These are phyloP conservation scores for Poterioochromonas sp. DNA, from an alignment of 352 stramenopile genomes.

Conservation along the genomic window DNA sequence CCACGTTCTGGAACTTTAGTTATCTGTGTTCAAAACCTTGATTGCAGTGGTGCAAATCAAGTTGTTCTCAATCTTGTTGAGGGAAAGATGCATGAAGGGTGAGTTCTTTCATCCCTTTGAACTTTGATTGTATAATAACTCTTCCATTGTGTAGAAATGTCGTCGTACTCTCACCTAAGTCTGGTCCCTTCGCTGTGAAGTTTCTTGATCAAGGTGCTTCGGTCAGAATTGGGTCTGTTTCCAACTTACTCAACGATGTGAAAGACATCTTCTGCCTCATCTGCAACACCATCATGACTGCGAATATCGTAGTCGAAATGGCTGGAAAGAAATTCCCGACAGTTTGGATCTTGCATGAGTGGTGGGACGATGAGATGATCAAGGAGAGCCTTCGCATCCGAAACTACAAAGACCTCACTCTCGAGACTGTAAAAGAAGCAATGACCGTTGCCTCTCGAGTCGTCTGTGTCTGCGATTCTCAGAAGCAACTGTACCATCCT, in stretches of 20 bases:
- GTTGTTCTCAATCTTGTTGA: constrained; percentile 26
- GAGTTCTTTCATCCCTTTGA: neutral
- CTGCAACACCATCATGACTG: constrained; percentile 27
- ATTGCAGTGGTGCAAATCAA: constrained; percentile 34
- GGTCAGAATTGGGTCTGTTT: neutral
- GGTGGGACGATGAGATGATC: constrained; percentile 29
- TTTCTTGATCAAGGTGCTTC: constrained; percentile 18
- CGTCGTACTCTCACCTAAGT: constrained; percentile 25
- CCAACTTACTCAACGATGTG: neutral
- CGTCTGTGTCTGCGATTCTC: constrained; percentile 20
- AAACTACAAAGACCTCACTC: neutral
- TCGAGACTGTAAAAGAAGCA: constrained; percentile 20
- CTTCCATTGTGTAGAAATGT: constrained; percentile 17
- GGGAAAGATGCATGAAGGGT: constrained; percentile 27
- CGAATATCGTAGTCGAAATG: constrained; percentile 19
- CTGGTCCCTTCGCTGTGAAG: constrained; percentile 5
- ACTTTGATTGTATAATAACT: neutral
- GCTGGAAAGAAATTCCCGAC: neutral
- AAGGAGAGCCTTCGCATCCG: constrained; percentile 12
- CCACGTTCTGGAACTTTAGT: constrained; percentile 23
- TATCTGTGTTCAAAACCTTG: constrained; percentile 32
- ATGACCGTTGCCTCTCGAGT: neutral
- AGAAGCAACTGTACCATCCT: constrained; percentile 15
- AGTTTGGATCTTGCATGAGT: constrained; percentile 24
- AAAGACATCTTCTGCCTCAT: constrained; percentile 22